Base-by-base conservation (phyloP, 2,329 filamentous ascomycete genomes). In the Exophiala dermatitidis region DNA sequence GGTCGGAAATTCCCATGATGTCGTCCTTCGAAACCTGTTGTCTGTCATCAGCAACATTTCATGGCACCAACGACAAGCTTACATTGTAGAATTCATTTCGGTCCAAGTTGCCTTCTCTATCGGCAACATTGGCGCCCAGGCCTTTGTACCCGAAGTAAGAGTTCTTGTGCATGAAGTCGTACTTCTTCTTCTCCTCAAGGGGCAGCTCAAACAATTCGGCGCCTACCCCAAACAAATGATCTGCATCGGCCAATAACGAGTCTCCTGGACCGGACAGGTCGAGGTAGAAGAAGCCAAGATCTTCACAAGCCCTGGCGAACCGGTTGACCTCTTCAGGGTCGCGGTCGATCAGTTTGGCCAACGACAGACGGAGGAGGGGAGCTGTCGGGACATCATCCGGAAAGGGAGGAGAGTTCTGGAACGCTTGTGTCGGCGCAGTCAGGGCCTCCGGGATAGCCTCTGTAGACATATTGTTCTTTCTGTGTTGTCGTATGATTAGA, bases 261-360 rank as follows among this genome's bases (percentile, higher is more conserved):
- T 68, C 61, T 4, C 75, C 75, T 12, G 68, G 56, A 2, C 64
- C 58, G 26, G 68, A 65, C 2, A 80, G 64, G 58, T 80, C 75
- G 4, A 81, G 68, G 58, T 81, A 81, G 67, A 80, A 81, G 67
- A 81, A 81, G 1, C 78, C 78, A 0, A 80, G 67, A 2, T 78
- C 71, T 38, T 69, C 66, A n/a, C 68, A 71, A n/a, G 70, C 69
- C 33, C 64, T 52, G 31, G 66, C 69, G 26, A 76, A 66, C 26
- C 66, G 65, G 6, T 64, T 47, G 4, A 64, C 60, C 61, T 74
- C 73, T 2, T 50, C 49, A 3, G 47, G 8, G 38, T 75, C 68
- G 37, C 66, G 61, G 1, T 62, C 61, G 28, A 71, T 58, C 33
- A 76, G 66, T 45, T 70, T 71, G 3, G 52, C 50, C 3, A 74